A percentile compares a stretch with the other conserved stretches of the same genome.
phyloP scores from a whole-genome alignment of 2,329 filamentous ascomycete species.

The Drechslerella coelobrocha region DNA sequence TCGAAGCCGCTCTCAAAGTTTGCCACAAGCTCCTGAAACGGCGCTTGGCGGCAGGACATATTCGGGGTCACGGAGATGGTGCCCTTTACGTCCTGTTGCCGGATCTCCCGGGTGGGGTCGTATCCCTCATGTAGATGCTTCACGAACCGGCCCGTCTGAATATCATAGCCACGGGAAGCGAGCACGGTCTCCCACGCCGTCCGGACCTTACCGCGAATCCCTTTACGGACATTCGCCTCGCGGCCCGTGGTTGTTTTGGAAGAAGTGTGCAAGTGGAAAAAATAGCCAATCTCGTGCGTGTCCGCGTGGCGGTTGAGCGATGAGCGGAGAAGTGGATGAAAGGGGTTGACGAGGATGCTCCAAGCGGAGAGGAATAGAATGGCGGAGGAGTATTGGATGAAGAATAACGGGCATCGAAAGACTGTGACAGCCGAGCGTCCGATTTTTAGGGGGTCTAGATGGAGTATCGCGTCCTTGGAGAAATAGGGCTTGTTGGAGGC shows the following conservation, averaged over 20 bases:
- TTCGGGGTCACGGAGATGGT: slow-evolving; percentile 40
- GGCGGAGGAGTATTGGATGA: slow-evolving; percentile 40
- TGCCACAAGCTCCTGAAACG: slow-evolving; percentile 16
- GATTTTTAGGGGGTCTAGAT: not conserved
- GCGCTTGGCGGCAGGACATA: slow-evolving; percentile 21
- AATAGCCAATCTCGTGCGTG: slow-evolving; percentile 38
- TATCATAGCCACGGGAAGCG: slow-evolving; percentile 25
- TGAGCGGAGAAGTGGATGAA: slow-evolving; percentile 41
- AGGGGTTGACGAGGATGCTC: slow-evolving; percentile 38
- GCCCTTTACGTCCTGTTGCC: slow-evolving; percentile 28
- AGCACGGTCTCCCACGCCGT: slow-evolving; percentile 40
- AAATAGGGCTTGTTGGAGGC: not conserved
- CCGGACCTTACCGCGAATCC: slow-evolving; percentile 33
- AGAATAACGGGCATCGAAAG: slow-evolving; percentile 21
- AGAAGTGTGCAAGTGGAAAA: slow-evolving; percentile 46
- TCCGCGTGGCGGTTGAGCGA: slow-evolving; percentile 35
- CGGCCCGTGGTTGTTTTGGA: slow-evolving; percentile 34
- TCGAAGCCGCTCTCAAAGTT: slow-evolving; percentile 27
- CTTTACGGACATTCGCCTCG: slow-evolving; percentile 31
- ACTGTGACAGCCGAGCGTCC: slow-evolving; percentile 17
- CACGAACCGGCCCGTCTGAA: slow-evolving; percentile 28
- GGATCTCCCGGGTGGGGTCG: slow-evolving; percentile 16
- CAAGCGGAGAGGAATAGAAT: slow-evolving; percentile 37
- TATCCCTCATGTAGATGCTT: slow-evolving; percentile 20
- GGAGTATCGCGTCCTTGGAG: not conserved